Conservation (phyloP, 106 monocot species). For the Chionographis japonica region DNA sequence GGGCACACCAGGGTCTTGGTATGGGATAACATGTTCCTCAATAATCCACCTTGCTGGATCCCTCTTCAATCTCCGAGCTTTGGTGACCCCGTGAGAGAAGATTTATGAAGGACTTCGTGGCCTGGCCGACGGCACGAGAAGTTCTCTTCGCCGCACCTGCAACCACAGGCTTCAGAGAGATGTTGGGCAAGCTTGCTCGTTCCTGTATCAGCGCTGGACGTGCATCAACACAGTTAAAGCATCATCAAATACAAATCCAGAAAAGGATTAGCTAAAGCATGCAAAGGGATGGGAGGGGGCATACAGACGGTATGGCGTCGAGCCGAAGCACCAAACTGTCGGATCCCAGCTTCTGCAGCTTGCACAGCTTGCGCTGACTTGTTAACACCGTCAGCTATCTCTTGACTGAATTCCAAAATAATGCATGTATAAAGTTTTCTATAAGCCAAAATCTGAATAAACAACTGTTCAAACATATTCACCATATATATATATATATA, state of each 20-base stretch:
- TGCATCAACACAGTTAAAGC: neutral
- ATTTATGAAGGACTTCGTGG: constrained; percentile 44
- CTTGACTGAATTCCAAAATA: constrained; percentile 42
- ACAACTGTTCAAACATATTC: too few relatives aligned
- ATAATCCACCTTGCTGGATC: constrained; percentile 13
- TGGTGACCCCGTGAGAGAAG: constrained; percentile 37
- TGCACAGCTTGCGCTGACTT: constrained; percentile 83
- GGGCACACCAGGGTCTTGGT: too few relatives aligned
- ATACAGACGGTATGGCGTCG: constrained; percentile 67
- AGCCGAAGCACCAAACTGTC: constrained; percentile 72
- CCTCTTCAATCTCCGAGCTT: constrained; percentile 10
- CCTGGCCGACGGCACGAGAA: constrained; percentile 51
- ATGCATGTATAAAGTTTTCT: neutral
- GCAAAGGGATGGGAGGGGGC: neutral
- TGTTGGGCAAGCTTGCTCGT: constrained; percentile 66
- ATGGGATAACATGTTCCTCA: constrained; percentile 3
- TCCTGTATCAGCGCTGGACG: constrained; percentile 85
- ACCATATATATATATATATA: too few relatives aligned
- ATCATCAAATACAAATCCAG: neutral
- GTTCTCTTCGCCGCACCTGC: constrained; percentile 71
- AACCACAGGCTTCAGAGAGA: constrained; percentile 61
- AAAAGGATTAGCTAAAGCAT: neutral
- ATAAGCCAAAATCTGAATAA: too few relatives aligned
- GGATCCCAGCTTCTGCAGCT: constrained; percentile 79
- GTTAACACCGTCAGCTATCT: constrained; percentile 70